Evolutionary conservation across 257 asterid species (phyloP).

Genomic region (Paraleonurus japonicus): DNA sequence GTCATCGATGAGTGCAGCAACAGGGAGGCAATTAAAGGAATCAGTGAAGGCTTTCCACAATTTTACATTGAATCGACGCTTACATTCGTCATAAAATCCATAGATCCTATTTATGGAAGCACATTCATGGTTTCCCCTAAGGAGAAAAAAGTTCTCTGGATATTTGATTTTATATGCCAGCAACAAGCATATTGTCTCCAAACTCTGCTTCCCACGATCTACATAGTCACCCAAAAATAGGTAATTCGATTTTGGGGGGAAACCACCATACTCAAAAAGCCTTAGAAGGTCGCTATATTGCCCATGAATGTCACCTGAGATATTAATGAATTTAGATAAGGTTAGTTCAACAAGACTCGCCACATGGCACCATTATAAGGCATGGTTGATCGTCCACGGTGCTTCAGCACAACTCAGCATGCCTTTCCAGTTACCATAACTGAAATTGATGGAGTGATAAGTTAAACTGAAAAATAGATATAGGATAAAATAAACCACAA

Average conservation of each 20-base stretch:
- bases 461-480: background rate
- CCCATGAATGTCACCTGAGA: slow-evolving; percentile 62
- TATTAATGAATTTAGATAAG: background rate
- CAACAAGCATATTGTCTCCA: slow-evolving; percentile 61
- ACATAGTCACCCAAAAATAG: slow-evolving; percentile 60
- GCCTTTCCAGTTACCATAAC: slow-evolving; percentile 3
- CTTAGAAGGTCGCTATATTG: slow-evolving; percentile 61
- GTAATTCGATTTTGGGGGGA: slow-evolving; percentile 58
- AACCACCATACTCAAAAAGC: slow-evolving; percentile 64
- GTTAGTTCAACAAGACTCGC: slow-evolving; percentile 21
- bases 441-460: background rate
- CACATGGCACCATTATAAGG: slow-evolving; percentile 3
- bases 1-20: slow-evolving; percentile 58
- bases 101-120: slow-evolving; percentile 60
- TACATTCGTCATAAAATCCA: slow-evolving; percentile 62
- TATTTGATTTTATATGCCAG: slow-evolving; percentile 61
- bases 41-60: slow-evolving; percentile 64
- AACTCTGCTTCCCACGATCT: slow-evolving; percentile 57
- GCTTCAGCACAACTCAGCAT: slow-evolving; percentile 15
- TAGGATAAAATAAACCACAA: background rate
- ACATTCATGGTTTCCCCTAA: slow-evolving; percentile 62
- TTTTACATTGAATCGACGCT: slow-evolving; percentile 58
- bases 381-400: slow-evolving; percentile 9
- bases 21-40: slow-evolving; percentile 60
- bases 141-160: slow-evolving; percentile 58